Evolutionary conservation across 129 eudicot species (phyloP).

Genomic region (Ambrosia trifida): DNA sequence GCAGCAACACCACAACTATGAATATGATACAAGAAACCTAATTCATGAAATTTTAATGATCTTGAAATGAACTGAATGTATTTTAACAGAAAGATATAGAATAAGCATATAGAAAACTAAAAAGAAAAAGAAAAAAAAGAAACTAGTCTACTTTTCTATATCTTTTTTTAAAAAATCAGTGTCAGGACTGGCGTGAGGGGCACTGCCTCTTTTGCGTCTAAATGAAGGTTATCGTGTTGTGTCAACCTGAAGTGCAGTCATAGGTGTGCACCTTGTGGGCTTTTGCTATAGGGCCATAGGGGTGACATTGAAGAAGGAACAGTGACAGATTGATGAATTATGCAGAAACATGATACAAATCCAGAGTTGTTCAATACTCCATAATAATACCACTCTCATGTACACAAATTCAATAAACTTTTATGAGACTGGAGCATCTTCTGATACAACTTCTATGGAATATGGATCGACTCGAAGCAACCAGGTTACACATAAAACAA

Average conservation of each 20-base stretch:
- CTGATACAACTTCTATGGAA: no score
- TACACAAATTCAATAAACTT: no score
- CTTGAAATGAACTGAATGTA: not conserved
- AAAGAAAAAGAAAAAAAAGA: not conserved
- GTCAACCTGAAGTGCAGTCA: not conserved
- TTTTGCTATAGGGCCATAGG: not conserved
- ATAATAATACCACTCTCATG: no score
- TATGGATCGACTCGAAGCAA: no score
- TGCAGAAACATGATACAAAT: not conserved
- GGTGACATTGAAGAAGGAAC: not conserved
- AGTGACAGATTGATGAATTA: not conserved
- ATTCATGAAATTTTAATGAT: no score
- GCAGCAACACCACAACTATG: not conserved
- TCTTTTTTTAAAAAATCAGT: not conserved
- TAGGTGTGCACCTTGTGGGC: not conserved
- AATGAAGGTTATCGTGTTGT: not conserved
- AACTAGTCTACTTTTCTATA: no score
- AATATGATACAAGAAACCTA: not conserved
- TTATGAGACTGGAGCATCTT: no score
- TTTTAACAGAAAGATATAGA: not conserved
- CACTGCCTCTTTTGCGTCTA: not conserved
- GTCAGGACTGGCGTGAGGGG: not conserved
- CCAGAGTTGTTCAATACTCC: no score
- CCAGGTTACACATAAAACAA: no score
- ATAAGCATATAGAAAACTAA: not conserved